A percentile compares a stretch with the other conserved stretches of the same genome.
These are phyloP conservation scores for Termitomyces eurrhizus DNA, from an alignment of 768 basidiomycete genomes.

Conservation along the genomic window DNA sequence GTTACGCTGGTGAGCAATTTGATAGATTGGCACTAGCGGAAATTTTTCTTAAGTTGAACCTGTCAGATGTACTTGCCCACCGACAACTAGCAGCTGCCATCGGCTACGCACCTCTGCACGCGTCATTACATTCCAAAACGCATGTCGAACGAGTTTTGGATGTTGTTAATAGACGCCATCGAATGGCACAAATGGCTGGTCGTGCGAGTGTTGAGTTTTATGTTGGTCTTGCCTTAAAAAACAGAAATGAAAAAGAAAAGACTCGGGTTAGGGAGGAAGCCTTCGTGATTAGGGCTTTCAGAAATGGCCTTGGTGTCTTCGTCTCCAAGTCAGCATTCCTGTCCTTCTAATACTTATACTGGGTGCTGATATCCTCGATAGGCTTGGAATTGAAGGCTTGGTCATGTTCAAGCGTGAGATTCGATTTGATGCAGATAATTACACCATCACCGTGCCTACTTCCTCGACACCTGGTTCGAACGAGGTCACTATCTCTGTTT, in stretches of 20 bases:
- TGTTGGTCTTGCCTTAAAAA: constrained; percentile 87
- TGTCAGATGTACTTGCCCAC: constrained; percentile 84
- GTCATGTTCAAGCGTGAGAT: constrained; percentile 91
- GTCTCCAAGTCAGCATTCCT: constrained; percentile 71
- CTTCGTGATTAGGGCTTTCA: constrained; percentile 90
- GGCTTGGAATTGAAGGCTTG: constrained; percentile 91
- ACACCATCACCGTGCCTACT: constrained; percentile 69
- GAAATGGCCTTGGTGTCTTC: constrained; percentile 96
- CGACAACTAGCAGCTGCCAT: constrained; percentile 92
- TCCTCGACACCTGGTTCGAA: constrained; percentile 19
- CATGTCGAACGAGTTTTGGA: constrained; percentile 85
- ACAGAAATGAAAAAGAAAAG: constrained; percentile 46
- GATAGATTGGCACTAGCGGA: background rate
- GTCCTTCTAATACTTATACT: background rate
- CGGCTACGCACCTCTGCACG: constrained; percentile 76
- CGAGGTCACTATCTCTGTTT: constrained; percentile 72
- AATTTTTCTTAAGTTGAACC: background rate
- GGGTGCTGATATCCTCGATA: constrained; percentile 25
- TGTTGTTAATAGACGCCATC: constrained; percentile 86
- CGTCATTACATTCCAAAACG: constrained; percentile 81
- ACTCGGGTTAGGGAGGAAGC: constrained; percentile 70
- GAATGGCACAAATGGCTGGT: constrained; percentile 97
- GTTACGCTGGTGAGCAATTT: constrained; percentile 77
- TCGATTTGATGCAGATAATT: constrained; percentile 89
- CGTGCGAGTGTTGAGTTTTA: constrained; percentile 97